phyloP scores from a whole-genome alignment of 1,139 yeast genomes.

The Zhuliangozyma parablackwelliae region DNA sequence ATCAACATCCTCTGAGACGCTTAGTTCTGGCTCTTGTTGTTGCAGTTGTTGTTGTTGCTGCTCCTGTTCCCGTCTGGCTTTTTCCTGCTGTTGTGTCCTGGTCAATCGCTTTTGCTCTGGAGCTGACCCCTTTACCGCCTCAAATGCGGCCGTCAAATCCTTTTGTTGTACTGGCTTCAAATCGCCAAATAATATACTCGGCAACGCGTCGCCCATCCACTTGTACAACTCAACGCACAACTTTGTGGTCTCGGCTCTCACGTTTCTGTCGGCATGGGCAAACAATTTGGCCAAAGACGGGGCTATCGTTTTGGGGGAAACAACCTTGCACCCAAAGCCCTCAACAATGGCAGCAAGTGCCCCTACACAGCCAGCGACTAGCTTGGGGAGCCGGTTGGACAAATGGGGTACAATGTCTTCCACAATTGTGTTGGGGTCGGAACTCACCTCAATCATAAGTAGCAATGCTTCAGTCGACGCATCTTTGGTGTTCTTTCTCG shows the following conservation, averaged over 20 bases:
- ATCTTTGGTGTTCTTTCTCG: constrained; percentile 71
- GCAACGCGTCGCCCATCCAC: constrained; percentile 71
- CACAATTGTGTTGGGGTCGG: constrained; percentile 60
- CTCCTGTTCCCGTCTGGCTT: constrained; percentile 14
- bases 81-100: constrained; percentile 40
- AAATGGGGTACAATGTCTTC: constrained; percentile 65
- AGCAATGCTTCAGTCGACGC: constrained; percentile 60
- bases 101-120: constrained; percentile 59
- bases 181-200: constrained; percentile 57
- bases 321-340: constrained; percentile 67
- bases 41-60: background rate
- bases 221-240: constrained; percentile 68
- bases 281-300: constrained; percentile 65
- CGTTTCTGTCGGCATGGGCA: constrained; percentile 83
- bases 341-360: constrained; percentile 55
- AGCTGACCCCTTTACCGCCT: constrained; percentile 36
- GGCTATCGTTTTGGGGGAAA: constrained; percentile 58
- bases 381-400: constrained; percentile 67
- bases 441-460: constrained; percentile 56
- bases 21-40: constrained; percentile 8
- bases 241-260: constrained; percentile 72
- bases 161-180: constrained; percentile 91
- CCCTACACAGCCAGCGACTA: constrained; percentile 63
- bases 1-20: constrained; percentile 33
- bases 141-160: constrained; percentile 74